Evolutionary conservation across 75 land plant genomes (phyloP), one percentile per base, ranked within the genome.

Genomic region (Selaginella moellendorffii): DNA sequence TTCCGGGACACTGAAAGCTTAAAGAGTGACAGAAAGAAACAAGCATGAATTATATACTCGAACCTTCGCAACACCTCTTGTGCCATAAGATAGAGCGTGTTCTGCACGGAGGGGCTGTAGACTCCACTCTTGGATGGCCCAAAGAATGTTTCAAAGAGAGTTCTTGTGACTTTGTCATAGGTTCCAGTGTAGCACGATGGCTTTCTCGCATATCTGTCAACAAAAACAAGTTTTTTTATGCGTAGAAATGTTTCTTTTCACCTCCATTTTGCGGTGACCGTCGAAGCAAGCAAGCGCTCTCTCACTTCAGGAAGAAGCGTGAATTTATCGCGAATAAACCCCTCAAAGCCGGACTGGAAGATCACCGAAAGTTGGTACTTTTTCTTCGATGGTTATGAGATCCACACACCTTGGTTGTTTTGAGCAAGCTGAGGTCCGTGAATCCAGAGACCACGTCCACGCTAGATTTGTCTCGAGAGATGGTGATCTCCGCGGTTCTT

Each of bases 61-160:
- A 26, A 90, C 99, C 87, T 90, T 70, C 62, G 70, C 24, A 95
- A 79, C 12, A 86, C 97, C 53, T 76, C 75, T 76, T 77, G 65
- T 23, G 79, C 99, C 91, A 95, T 90, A 0, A 79, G 74, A 72
- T 80, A 95, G 8, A 95, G 78, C 29, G 99, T 95, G 66, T 82
- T 82, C 63, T 95, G 99, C 24, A 95, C 99, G 60, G 99, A 95
- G 31, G 99, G 83, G 36, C 99, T 95, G 72, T 90, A 95, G 8
- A 95, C 92, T 54, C 99, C 99, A 61, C 29, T 63, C 0, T 68
- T 69, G 14, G 91, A 79, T 52, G 82, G 79, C 28, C 99, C 99
- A 65, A 90, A 86, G 53, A 95, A 95, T 0, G 82, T 81, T 26
- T 79, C 82, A 54, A 70, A 28, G 59, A 95, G 67, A 24, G 65